Evolutionary conservation across 106 monocot species (phyloP).

Genomic region (Platanthera zijinensis): DNA sequence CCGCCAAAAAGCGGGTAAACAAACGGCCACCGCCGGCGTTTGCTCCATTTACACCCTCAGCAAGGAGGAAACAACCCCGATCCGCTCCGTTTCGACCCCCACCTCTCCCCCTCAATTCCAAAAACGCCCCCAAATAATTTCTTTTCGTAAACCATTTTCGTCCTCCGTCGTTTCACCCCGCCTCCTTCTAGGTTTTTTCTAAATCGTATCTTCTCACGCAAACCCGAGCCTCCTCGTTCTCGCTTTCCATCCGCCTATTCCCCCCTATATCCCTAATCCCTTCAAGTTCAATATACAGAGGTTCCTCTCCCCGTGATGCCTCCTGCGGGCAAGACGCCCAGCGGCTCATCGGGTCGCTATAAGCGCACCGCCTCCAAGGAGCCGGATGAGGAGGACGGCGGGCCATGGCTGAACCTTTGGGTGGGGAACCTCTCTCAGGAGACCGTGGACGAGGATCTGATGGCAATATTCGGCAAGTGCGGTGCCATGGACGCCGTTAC

Average conservation of each 20-base stretch:
- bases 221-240: neutral
- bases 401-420: conserved; percentile 53
- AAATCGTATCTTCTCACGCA: neutral
- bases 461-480: conserved; percentile 40
- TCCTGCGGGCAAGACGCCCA: conserved; percentile 1
- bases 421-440: conserved; percentile 60
- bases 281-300: neutral
- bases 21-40: too few species aligned
- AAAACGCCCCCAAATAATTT: too few species aligned
- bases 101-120: too few species aligned
- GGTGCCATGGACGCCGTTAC: conserved; percentile 62
- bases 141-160: too few species aligned
- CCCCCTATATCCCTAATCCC: neutral
- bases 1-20: too few species aligned
- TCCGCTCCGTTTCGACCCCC: too few species aligned
- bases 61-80: too few species aligned
- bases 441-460: conserved; percentile 51
- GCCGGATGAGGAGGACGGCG: conserved; percentile 8
- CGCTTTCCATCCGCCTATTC: neutral
- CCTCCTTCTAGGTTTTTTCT: conserved; percentile 1
- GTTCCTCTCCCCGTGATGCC: neutral
- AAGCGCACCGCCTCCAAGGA: conserved; percentile 15
- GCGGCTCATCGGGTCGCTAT: neutral
- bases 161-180: neutral
- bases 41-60: too few species aligned